These are phyloP conservation scores for Podospora comata DNA, from an alignment of 495 filamentous ascomycete species.

Conservation along the genomic window DNA sequence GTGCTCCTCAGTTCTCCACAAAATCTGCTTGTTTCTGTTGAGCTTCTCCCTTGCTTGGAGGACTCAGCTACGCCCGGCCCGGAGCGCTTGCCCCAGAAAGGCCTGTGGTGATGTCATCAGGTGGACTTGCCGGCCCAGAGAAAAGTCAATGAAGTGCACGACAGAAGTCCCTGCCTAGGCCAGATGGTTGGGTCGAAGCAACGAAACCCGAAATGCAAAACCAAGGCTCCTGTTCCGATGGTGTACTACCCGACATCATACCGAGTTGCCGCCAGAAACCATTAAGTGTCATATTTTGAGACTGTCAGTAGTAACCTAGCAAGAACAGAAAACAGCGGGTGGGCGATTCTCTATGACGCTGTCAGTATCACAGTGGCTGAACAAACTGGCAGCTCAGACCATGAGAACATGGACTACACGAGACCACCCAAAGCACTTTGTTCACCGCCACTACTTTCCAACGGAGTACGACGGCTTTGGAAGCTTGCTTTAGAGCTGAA, in stretches of 20 bases:
- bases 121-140: not conserved
- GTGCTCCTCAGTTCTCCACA: not conserved
- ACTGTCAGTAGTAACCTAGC: too few relatives aligned
- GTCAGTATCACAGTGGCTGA: not conserved
- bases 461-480: not conserved
- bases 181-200: not conserved
- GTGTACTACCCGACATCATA: not conserved
- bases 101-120: not conserved
- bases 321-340: not conserved
- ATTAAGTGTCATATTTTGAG: not conserved
- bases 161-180: not conserved
- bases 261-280: not conserved
- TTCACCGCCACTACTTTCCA: not conserved
- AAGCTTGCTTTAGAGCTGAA: not conserved
- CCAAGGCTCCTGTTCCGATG: not conserved
- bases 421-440: not conserved
- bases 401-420: too few relatives aligned
- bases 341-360: not conserved
- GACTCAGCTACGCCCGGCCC: too few relatives aligned
- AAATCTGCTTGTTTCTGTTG: not conserved
- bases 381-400: not conserved
- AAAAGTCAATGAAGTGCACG: not conserved
- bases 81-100: not conserved
- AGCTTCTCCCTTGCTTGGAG: too few relatives aligned
- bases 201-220: not conserved